A percentile compares a stretch with the other conserved stretches of the same genome.
These are phyloP conservation scores for Colletotrichum sp. DNA, from an alignment of 2,329 filamentous ascomycete genomes.

Conservation along the genomic window DNA sequence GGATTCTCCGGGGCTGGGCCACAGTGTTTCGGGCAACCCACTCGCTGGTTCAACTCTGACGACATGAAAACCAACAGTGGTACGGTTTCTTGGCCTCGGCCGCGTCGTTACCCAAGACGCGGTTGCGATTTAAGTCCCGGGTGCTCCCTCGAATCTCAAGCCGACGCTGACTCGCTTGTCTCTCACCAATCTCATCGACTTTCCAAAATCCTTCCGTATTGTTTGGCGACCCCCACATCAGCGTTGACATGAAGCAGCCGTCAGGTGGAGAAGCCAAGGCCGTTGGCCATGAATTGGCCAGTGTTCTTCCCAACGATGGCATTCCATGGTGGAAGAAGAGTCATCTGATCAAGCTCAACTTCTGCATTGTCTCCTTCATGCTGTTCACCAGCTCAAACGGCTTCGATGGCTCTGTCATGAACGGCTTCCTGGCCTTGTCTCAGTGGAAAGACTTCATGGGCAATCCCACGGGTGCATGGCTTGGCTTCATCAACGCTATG, in stretches of 20 bases:
- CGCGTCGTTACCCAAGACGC: neutral
- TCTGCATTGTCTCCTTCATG: conserved; percentile 11
- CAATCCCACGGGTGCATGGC: conserved; percentile 1
- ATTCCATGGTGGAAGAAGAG: conserved; percentile 12
- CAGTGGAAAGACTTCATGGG: conserved; percentile 13
- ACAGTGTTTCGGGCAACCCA: neutral
- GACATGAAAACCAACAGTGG: neutral
- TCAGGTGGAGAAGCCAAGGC: conserved; percentile 1
- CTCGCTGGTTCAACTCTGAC: conserved; percentile 1
- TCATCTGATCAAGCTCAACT: conserved; percentile 12
- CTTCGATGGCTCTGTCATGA: conserved; percentile 20
- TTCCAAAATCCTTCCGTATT: neutral
- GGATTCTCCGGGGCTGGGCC: neutral
- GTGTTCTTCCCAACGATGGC: conserved; percentile 7
- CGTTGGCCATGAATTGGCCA: conserved; percentile 12
- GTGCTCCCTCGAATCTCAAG: neutral
- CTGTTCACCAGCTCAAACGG: conserved; percentile 15
- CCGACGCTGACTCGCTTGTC: neutral
- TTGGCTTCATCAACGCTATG: conserved; percentile 23
- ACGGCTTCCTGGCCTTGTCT: conserved; percentile 9
- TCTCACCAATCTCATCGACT: neutral
- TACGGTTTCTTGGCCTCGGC: neutral
- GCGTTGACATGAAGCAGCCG: neutral
- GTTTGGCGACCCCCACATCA: neutral
- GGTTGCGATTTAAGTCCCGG: neutral